Percentiles rank a stretch among this genome's conserved stretches.
Conservation (phyloP, 805 yeast species). For the Suhomyces faveliae region DNA sequence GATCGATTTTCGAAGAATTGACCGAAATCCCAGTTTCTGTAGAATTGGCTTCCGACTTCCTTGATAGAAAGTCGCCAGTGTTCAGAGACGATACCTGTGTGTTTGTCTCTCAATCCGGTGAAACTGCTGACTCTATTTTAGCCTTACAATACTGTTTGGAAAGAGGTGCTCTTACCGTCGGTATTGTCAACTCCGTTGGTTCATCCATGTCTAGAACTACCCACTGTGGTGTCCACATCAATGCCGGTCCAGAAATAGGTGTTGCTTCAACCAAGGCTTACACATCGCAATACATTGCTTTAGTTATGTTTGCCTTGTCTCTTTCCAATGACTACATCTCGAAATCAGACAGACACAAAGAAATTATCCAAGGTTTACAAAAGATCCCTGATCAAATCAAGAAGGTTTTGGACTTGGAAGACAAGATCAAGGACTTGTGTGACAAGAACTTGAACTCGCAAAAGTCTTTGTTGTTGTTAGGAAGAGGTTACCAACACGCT, state of each 20-base stretch:
- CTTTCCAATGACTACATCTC: constrained; percentile 89
- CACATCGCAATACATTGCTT: constrained; percentile 95
- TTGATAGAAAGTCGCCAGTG: constrained; percentile 94
- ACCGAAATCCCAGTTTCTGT: constrained; percentile 93
- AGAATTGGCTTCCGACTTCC: constrained; percentile 90
- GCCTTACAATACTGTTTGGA: constrained; percentile 95
- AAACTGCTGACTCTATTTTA: constrained; percentile 95
- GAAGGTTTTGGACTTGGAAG: constrained; percentile 70
- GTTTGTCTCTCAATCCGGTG: constrained; percentile 98
- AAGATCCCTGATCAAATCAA: constrained; percentile 83
- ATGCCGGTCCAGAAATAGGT: constrained; percentile 99
- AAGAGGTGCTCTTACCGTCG: constrained; percentile 95
- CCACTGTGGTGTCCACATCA: constrained; percentile 98
- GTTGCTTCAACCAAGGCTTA: constrained; percentile 99
- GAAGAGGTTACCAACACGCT: constrained; percentile 97
- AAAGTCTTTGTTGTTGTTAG: constrained; percentile 84
- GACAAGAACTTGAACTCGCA: constrained; percentile 69
- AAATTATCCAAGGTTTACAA: constrained; percentile 82
- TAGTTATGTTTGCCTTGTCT: constrained; percentile 95
- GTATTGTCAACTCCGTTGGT: constrained; percentile 97
- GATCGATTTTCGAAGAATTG: constrained; percentile 93
- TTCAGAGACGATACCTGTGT: constrained; percentile 97
- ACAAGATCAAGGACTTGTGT: constrained; percentile 73
- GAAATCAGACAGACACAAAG: constrained; percentile 68
- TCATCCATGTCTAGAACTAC: constrained; percentile 95